Evolutionary conservation across 805 yeast species (phyloP), one percentile per base, ranked within the genome.

Genomic region (Metschnikowia peoriensis): DNA sequence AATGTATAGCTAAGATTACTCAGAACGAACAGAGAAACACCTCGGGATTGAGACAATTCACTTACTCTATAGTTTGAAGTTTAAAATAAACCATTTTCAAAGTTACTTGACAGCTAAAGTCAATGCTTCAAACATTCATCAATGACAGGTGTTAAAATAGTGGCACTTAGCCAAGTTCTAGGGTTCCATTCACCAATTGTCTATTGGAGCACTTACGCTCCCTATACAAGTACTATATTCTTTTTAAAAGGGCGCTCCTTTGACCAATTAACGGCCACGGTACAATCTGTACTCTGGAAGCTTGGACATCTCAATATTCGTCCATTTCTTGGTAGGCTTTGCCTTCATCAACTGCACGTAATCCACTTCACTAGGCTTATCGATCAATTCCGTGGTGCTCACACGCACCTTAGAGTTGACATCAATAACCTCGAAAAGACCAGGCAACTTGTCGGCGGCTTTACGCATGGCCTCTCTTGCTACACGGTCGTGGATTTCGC

Each of bases 391-490:
- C 43, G 80, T 78, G 53, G 88, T 73, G 22, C 97, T 89, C 12
- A 86, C 85, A 73, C 96, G 84, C 35, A 91, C 82, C 53, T 81
- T 72, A 39, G 88, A 77, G 27, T 80, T 79, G 59, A 71, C 77
- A 50, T 82, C 83, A 41, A 93, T 83, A 64, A 93, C 86, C 72
- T 93, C 98, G 72, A 86, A 92, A 46, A 83, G 80, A 14, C 98
- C 98, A 0, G 99, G 99, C 52, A 94, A 79, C 67, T 93, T 93
- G 56, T 85, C 90, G 41, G 93, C 86, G 5, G 97, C 97, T 68
- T 90, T 88, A 68, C 96, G 81, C 62, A 87, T 80, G 0, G 96
- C 94, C 61, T 93, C 97, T 61, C 88, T 82, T 28, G 97, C 98
- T 22, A 89, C 89, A 59, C 82, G 84, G 66, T 89, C 96, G 70